Percentiles rank a stretch among this genome's conserved stretches.
These are phyloP conservation scores for Geosmithia putterillii DNA, from an alignment of 2,329 filamentous ascomycete species.

Conservation along the genomic window DNA sequence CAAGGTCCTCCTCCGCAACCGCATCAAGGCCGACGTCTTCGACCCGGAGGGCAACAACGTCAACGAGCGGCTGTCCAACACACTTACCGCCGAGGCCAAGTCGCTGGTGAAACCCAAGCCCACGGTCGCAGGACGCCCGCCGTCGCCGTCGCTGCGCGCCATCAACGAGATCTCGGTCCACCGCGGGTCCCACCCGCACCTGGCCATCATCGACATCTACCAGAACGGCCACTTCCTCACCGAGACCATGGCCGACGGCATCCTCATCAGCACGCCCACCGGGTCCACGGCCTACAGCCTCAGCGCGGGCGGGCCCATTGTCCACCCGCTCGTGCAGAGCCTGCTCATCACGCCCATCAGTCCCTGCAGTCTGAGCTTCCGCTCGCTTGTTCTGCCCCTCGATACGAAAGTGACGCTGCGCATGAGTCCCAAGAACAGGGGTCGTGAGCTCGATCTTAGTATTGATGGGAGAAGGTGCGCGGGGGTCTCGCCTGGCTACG, in stretches of 20 bases:
- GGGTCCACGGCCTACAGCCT: conserved; percentile 92
- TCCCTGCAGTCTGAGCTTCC: conserved; percentile 80
- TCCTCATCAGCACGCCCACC: conserved; percentile 87
- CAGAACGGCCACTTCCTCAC: conserved; percentile 84
- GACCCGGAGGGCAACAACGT: conserved; percentile 52
- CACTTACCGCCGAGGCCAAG: conserved; percentile 32
- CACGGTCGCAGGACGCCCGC: conserved; percentile 17
- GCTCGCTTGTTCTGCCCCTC: conserved; percentile 78
- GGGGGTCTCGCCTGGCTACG: conserved; percentile 62
- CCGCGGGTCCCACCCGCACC: conserved; percentile 76
- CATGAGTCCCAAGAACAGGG: conserved; percentile 69
- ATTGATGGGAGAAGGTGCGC: conserved; percentile 63
- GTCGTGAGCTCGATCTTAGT: conserved; percentile 65
- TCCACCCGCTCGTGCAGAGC: conserved; percentile 83
- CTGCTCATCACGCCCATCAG: conserved; percentile 90
- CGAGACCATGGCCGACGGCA: conserved; percentile 88
- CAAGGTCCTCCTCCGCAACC: conserved; percentile 74
- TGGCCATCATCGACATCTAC: conserved; percentile 84
- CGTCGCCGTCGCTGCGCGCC: conserved; percentile 46
- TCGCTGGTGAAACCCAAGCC: conserved; percentile 19
- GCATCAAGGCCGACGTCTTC: conserved; percentile 77
- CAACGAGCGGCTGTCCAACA: conserved; percentile 32
- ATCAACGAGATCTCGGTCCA: conserved; percentile 96
- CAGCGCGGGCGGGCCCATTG: conserved; percentile 84
- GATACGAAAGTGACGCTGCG: conserved; percentile 74